phyloP scores from a whole-genome alignment of 2,329 filamentous ascomycete genomes.

The Cordyceps pruinosa region DNA sequence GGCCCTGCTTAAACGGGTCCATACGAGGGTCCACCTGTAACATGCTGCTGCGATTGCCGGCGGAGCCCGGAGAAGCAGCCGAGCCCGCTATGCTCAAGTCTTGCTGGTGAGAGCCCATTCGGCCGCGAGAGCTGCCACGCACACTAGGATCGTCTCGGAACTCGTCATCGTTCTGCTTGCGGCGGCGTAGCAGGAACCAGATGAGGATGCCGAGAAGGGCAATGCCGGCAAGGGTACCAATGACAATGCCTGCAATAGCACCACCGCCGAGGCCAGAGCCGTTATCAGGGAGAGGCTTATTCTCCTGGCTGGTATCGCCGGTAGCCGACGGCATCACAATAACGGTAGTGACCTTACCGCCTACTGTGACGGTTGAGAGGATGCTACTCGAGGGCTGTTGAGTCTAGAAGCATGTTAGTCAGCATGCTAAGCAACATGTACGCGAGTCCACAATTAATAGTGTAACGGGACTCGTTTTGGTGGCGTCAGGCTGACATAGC shows the following conservation, averaged over 20 bases:
- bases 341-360: conserved; percentile 47
- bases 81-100: conserved; percentile 33
- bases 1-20: conserved; percentile 51
- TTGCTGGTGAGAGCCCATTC: conserved; percentile 36
- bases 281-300: conserved; percentile 15
- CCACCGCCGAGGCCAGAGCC: conserved; percentile 35
- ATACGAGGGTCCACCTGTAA: conserved; percentile 56
- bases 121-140: conserved; percentile 44
- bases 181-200: conserved; percentile 33
- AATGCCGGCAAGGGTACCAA: conserved; percentile 41
- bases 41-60: conserved; percentile 44
- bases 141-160: conserved; percentile 40
- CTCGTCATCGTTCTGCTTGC: conserved; percentile 37
- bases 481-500: background rate
- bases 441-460: background rate
- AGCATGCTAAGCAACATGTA: background rate
- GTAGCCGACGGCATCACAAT: conserved; percentile 41
- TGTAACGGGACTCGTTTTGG: too few relatives aligned
- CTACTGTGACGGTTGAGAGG: conserved; percentile 48
- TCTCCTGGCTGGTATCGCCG: conserved; percentile 17
- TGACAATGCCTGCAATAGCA: conserved; percentile 44
- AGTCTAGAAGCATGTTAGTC: background rate
- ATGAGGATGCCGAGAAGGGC: conserved; percentile 31
- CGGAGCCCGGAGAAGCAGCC: conserved; percentile 28
- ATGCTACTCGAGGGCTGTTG: background rate